phyloP scores from a whole-genome alignment of 306 rosid species.

The Aeschynomene evenia region DNA sequence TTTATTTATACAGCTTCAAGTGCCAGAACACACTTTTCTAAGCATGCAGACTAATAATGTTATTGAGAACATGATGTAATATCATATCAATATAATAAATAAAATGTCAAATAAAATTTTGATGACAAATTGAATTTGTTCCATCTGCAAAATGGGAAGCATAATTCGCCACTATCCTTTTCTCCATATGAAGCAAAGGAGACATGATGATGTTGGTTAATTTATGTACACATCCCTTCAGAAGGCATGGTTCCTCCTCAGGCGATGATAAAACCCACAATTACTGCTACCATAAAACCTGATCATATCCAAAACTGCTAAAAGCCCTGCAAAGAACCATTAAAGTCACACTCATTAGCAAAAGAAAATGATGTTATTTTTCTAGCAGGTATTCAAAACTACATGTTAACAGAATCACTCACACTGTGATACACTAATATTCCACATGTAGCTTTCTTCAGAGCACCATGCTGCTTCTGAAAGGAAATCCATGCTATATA shows the following conservation, averaged over 20 bases:
- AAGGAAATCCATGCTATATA: constrained; percentile 40
- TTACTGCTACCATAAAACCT: constrained; percentile 23
- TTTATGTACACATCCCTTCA: constrained; percentile 48
- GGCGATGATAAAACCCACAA: constrained; percentile 23
- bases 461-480: constrained; percentile 42
- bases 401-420: constrained; percentile 34
- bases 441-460: constrained; percentile 33
- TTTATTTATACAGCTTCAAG: constrained; percentile 46
- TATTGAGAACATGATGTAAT: neutral
- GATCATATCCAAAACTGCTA: constrained; percentile 43
- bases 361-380: neutral
- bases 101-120: constrained; percentile 10
- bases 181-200: constrained; percentile 38
- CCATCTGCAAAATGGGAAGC: constrained; percentile 41
- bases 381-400: neutral
- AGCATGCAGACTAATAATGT: constrained; percentile 29
- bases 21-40: constrained; percentile 33
- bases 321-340: constrained; percentile 10
- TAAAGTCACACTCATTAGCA: constrained; percentile 6
- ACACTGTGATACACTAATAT: constrained; percentile 39
- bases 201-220: constrained; percentile 30
- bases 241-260: constrained; percentile 47
- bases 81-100: constrained; percentile 12
- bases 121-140: constrained; percentile 34
- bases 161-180: constrained; percentile 39